Conservation (phyloP, 2,329 filamentous ascomycete genomes). For the Venturia pyrina region DNA sequence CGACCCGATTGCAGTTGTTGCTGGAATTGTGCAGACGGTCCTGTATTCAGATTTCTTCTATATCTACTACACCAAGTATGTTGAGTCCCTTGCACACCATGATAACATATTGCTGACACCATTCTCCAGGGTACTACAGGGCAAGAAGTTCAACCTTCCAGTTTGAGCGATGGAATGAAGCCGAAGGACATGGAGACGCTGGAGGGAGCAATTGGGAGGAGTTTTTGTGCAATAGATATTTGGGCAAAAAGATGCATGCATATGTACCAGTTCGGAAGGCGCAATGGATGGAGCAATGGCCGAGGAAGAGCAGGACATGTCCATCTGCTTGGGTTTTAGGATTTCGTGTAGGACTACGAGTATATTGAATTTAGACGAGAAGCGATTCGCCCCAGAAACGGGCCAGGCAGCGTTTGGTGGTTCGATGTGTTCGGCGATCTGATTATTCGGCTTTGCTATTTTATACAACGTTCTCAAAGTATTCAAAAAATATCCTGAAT, state of each 20-base stretch:
- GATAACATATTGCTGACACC: conserved; percentile 14
- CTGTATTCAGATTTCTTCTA: conserved; percentile 99
- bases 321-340: not conserved
- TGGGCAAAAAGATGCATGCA: not conserved
- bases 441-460: not conserved
- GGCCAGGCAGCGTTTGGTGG: not conserved
- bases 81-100: conserved; percentile 14
- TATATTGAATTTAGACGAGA: not conserved
- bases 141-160: conserved; percentile 44
- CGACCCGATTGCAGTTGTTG: conserved; percentile 79
- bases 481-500: not conserved
- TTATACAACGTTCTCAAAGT: not conserved
- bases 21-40: conserved; percentile 85
- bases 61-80: conserved; percentile 93
- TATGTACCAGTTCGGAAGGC: not conserved
- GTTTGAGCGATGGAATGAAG: conserved; percentile 24
- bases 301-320: not conserved
- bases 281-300: not conserved
- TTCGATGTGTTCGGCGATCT: not conserved
- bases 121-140: conserved; percentile 38
- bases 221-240: conserved; percentile 1
- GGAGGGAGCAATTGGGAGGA: not conserved
- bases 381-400: not conserved
- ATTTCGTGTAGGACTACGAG: conserved; percentile 1
- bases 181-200: not conserved